phyloP scores from a whole-genome alignment of 495 filamentous ascomycete species.

The Rhizodiscina lignyota region DNA sequence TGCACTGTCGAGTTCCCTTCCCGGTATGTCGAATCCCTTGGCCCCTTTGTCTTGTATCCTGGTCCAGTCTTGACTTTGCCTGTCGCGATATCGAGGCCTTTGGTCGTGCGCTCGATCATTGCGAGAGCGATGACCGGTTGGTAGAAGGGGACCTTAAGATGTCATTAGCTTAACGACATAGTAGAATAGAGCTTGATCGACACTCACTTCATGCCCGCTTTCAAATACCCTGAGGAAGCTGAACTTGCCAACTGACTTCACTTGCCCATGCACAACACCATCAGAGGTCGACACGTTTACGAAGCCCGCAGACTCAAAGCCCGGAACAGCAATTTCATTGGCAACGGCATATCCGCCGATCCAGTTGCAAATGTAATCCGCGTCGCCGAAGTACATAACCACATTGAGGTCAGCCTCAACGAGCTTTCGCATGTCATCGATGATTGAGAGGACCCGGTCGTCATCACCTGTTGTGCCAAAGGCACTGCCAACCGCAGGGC shows the following conservation, averaged over 20 bases:
- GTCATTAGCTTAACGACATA: too few species aligned
- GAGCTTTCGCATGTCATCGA: constrained; percentile 31
- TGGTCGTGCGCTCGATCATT: constrained; percentile 41
- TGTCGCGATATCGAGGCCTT: constrained; percentile 41
- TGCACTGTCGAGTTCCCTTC: constrained; percentile 43
- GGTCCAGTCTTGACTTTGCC: constrained; percentile 23
- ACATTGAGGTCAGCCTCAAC: constrained; percentile 36
- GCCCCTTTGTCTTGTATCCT: constrained; percentile 31
- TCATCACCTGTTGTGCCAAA: constrained; percentile 42
- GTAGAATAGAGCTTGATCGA: too few species aligned
- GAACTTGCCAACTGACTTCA: constrained; percentile 51
- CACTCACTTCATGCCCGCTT: constrained; percentile 54
- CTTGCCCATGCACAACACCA: constrained; percentile 41
- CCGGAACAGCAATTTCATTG: constrained; percentile 23
- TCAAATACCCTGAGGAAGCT: constrained; percentile 52
- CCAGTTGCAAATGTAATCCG: constrained; percentile 49
- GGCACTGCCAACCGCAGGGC: constrained; percentile 27
- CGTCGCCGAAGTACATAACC: constrained; percentile 41
- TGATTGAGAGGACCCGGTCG: constrained; percentile 31
- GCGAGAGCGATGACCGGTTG: constrained; percentile 44
- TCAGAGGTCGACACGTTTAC: constrained; percentile 40
- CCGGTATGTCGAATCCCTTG: constrained; percentile 32
- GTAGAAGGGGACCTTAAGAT: too few species aligned
- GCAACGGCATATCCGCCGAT: constrained; percentile 36
- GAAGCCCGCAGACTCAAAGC: constrained; percentile 34